Percentiles rank a stretch among this genome's conserved stretches.
phyloP scores from a whole-genome alignment of 2,329 filamentous ascomycete species.

The Neonectria ditissima region DNA sequence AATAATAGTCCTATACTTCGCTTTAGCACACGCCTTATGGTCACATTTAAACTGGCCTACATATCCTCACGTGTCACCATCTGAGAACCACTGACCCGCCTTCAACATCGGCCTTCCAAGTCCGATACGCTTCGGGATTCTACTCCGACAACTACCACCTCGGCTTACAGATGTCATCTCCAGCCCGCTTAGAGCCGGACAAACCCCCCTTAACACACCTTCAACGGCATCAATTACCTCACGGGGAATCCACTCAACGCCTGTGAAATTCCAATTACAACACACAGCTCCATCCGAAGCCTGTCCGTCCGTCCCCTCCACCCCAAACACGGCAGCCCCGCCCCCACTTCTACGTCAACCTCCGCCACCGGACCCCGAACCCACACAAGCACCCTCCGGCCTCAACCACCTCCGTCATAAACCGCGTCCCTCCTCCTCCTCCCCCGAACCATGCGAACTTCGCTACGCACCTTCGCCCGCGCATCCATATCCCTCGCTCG shows the following conservation, averaged over 20 bases:
- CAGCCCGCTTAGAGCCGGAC: conserved; percentile 18
- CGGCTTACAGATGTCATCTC: conserved; percentile 8
- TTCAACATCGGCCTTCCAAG: neutral
- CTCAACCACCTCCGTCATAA: conserved; percentile 14
- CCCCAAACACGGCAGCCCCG: conserved; percentile 13
- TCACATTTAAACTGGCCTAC: too few species aligned
- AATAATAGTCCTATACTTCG: neutral
- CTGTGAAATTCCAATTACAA: conserved; percentile 7
- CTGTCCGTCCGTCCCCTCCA: neutral
- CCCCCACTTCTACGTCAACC: conserved; percentile 21
- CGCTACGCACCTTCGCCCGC: conserved; percentile 25
- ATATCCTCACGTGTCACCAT: neutral
- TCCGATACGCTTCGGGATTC: neutral
- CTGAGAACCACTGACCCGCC: too few species aligned
- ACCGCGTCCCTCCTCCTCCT: conserved; percentile 18
- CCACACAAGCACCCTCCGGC: conserved; percentile 3
- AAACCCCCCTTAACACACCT: conserved; percentile 10
- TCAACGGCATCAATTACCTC: conserved; percentile 20
- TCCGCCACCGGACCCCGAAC: conserved; percentile 24
- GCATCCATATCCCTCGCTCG: conserved; percentile 29
- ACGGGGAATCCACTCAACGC: conserved; percentile 15
- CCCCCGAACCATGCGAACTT: conserved; percentile 36
- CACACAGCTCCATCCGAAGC: neutral
- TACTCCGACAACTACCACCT: conserved; percentile 6
- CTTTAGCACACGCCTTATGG: neutral